Evolutionary conservation across 2,329 filamentous ascomycete genomes (phyloP), one percentile per base, ranked within the genome.

Genomic region (Coniochaeta sp.): DNA sequence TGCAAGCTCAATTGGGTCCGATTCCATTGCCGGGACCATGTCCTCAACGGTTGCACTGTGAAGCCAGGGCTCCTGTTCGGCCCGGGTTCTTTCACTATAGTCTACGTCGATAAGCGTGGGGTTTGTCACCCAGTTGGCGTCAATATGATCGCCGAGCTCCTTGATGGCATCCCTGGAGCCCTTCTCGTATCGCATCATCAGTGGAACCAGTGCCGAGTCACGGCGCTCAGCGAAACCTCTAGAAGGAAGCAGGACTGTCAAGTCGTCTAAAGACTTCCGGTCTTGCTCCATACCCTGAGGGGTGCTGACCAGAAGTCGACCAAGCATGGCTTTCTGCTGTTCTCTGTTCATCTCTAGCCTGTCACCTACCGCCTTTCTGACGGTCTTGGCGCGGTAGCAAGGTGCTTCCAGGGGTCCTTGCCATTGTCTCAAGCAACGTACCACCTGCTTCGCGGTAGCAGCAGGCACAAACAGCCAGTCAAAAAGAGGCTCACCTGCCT

Each of bases 91-190:
- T 22, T 34, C 54, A 5, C 6, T 16, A 28, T 38, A 38, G 17
- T 57, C 54, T 3, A 57, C n/a, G 34, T 57, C 54, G n/a, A 57
- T 7, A 17, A 57, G 28, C 2, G 31, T 57, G 3, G 31, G 9
- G 54, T 57, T 57, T n/a, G 54, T 34, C 31, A 57, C 54, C 54
- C 54, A 57, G 17, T 38, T 57, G 7, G n/a, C 34, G 22, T 57
- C 54, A 31, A 57, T 57, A 22, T 57, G 14, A 12, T 36, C 31
- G 7, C 31, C 16, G 28, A 57, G 31, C 17, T 57, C 8, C 12
- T 57, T 22, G 22, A 36, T 14, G 3, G 54, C 54, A 24, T 19
- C 34, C 31, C 12, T 24, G 16, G 33, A 11, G 17, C 26, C 11
- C n/a, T 36, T 57, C n/a, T 36, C 14, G 33, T 57, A 57, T 12